A percentile compares a stretch with the other conserved stretches of the same genome.
Conservation (phyloP, 495 filamentous ascomycete genomes). For the Xylaria bambusicola region DNA sequence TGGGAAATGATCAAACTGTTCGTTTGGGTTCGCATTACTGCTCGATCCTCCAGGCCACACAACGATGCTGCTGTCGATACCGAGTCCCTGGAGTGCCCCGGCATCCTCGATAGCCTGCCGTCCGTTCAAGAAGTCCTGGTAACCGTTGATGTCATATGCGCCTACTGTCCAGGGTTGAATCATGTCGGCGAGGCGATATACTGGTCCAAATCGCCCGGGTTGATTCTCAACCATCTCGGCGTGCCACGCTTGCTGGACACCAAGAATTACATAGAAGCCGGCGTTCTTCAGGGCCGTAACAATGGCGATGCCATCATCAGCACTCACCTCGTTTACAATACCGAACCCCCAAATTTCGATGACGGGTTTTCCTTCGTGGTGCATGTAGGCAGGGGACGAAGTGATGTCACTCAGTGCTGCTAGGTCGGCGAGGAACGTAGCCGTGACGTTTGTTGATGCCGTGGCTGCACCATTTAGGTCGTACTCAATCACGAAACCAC, state of each 20-base stretch:
- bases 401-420: slow-evolving; percentile 23
- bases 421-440: slow-evolving; percentile 28
- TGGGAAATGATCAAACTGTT: slow-evolving; percentile 30
- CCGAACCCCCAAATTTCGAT: slow-evolving; percentile 37
- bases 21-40: slow-evolving; percentile 27
- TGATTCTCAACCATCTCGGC: slow-evolving; percentile 27
- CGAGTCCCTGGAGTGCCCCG: slow-evolving; percentile 24
- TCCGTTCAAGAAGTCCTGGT: slow-evolving; percentile 23
- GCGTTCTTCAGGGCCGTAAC: slow-evolving; percentile 31
- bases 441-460: slow-evolving; percentile 23
- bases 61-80: slow-evolving; percentile 29
- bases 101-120: slow-evolving; percentile 29
- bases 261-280: slow-evolving; percentile 32
- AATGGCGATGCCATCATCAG: slow-evolving; percentile 30
- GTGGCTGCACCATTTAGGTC: slow-evolving; percentile 31
- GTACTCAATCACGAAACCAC: slow-evolving; percentile 36
- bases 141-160: slow-evolving; percentile 27
- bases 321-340: slow-evolving; percentile 25
- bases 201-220: slow-evolving; percentile 25
- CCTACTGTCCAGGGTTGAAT: slow-evolving; percentile 38
- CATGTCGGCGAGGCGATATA: slow-evolving; percentile 34
- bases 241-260: slow-evolving; percentile 31
- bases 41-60: slow-evolving; percentile 32
- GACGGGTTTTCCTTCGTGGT: slow-evolving; percentile 35
- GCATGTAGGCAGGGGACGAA: slow-evolving; percentile 35